Evolutionary conservation across 768 basidiomycete genomes (phyloP).

Genomic region (Russula brevipes): DNA sequence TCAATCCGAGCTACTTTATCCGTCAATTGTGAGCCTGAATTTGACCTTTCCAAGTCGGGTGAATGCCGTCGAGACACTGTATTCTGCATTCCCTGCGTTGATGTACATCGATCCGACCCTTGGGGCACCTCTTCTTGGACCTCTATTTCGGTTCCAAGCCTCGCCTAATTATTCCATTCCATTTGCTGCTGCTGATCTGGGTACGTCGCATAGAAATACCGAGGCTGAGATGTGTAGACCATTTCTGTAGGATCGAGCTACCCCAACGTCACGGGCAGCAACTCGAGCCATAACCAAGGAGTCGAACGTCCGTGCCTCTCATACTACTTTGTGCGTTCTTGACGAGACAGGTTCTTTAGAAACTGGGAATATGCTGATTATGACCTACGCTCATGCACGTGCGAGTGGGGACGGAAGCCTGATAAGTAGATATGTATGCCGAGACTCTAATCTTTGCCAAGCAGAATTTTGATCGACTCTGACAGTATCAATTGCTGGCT

Average conservation of each 20-base stretch:
- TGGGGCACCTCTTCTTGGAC: too few species aligned
- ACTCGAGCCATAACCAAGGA: constrained; percentile 1
- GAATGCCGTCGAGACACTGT: constrained; percentile 53
- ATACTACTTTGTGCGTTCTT: not conserved
- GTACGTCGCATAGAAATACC: not conserved
- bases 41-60: constrained; percentile 24
- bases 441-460: not conserved
- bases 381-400: constrained; percentile 30
- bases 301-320: constrained; percentile 16
- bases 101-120: too few species aligned
- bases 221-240: not conserved
- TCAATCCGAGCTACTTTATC: not conserved
- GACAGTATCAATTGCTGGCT: constrained; percentile 30
- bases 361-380: constrained; percentile 35
- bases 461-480: not conserved
- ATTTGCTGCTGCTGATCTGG: constrained; percentile 13
- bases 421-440: too few species aligned
- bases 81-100: too few species aligned
- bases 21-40: not conserved
- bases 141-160: constrained; percentile 21
- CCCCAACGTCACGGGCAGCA: constrained; percentile 8
- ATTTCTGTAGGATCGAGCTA: constrained; percentile 1
- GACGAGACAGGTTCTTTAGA: constrained; percentile 21
- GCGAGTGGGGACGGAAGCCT: too few species aligned
- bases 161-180: not conserved